These are phyloP conservation scores for Cadophora luteo-olivacea DNA, from an alignment of 2,329 filamentous ascomycete genomes.

Conservation along the genomic window DNA sequence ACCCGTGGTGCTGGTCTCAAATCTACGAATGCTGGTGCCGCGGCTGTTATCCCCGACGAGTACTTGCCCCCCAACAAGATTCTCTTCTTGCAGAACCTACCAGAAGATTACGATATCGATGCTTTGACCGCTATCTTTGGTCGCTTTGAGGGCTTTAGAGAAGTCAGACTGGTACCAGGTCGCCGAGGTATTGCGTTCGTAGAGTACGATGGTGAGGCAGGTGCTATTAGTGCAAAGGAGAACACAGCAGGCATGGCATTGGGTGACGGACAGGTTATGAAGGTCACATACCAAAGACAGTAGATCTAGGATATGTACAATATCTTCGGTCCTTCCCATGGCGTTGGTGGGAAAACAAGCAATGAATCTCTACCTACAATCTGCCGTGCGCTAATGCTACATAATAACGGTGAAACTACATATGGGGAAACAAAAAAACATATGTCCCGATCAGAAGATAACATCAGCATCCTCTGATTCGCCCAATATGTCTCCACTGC, in stretches of 20 bases:
- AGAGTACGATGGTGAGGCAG: slow-evolving; percentile 90
- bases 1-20: slow-evolving; percentile 78
- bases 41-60: slow-evolving; percentile 90
- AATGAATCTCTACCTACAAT: slow-evolving; percentile 25
- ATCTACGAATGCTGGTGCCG: slow-evolving; percentile 69
- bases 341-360: slow-evolving; percentile 20
- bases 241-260: slow-evolving; percentile 85
- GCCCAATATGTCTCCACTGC: slow-evolving; percentile 70
- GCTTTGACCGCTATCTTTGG: slow-evolving; percentile 81
- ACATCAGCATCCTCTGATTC: slow-evolving; percentile 83
- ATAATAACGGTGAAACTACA: slow-evolving; percentile 33
- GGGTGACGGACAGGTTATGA: slow-evolving; percentile 79
- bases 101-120: slow-evolving; percentile 85
- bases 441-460: slow-evolving; percentile 67
- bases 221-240: slow-evolving; percentile 93
- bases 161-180: slow-evolving; percentile 88
- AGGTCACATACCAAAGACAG: slow-evolving; percentile 96
- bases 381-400: slow-evolving; percentile 40
- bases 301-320: slow-evolving; percentile 49
- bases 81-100: slow-evolving; percentile 90
- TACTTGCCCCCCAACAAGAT: slow-evolving; percentile 98
- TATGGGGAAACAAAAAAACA: slow-evolving; percentile 19
- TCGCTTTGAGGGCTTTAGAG: slow-evolving; percentile 91
- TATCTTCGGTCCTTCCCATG: slow-evolving; percentile 6
- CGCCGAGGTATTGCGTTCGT: slow-evolving; percentile 92